Evolutionary conservation across 768 basidiomycete genomes (phyloP).

Genomic region (Agrocybe pediades): DNA sequence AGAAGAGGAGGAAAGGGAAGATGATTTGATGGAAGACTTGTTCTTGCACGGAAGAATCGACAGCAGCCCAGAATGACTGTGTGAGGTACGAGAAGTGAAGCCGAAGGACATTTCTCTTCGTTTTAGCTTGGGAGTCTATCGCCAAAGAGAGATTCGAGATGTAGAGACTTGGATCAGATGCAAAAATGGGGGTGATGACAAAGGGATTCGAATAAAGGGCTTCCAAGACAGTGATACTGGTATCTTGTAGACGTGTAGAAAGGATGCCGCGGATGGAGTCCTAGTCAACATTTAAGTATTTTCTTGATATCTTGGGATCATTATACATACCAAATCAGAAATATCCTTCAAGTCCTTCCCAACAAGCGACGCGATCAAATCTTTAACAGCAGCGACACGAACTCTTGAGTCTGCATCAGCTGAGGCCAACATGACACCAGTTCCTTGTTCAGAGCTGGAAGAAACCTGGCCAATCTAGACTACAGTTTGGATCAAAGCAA

Average conservation of each 20-base stretch:
- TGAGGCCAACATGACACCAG: slow-evolving; percentile 55
- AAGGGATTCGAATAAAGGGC: slow-evolving; percentile 62
- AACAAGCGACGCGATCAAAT: slow-evolving; percentile 43
- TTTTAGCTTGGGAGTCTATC: slow-evolving; percentile 41
- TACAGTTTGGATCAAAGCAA: background rate
- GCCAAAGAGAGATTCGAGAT: slow-evolving; percentile 41
- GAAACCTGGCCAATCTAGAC: slow-evolving; percentile 13
- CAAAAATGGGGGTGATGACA: slow-evolving; percentile 46
- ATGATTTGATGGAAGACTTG: slow-evolving; percentile 53
- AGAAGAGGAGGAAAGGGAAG: slow-evolving; percentile 75
- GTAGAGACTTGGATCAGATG: slow-evolving; percentile 44
- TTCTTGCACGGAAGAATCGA: slow-evolving; percentile 25
- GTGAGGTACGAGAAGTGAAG: slow-evolving; percentile 61
- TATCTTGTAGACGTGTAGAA: slow-evolving; percentile 69
- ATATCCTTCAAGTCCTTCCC: slow-evolving; percentile 30
- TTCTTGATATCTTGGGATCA: background rate
- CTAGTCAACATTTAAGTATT: slow-evolving; percentile 30
- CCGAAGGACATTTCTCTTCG: slow-evolving; percentile 52
- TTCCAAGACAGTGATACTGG: slow-evolving; percentile 58
- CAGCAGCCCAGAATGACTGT: slow-evolving; percentile 39
- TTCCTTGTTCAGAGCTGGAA: slow-evolving; percentile 22
- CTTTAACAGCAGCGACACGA: slow-evolving; percentile 60
- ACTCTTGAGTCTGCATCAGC: slow-evolving; percentile 61
- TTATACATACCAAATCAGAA: slow-evolving; percentile 43
- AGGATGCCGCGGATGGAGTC: slow-evolving; percentile 64